Base-by-base conservation (phyloP, 345 rosid genomes). In the Aegle marmelos region DNA sequence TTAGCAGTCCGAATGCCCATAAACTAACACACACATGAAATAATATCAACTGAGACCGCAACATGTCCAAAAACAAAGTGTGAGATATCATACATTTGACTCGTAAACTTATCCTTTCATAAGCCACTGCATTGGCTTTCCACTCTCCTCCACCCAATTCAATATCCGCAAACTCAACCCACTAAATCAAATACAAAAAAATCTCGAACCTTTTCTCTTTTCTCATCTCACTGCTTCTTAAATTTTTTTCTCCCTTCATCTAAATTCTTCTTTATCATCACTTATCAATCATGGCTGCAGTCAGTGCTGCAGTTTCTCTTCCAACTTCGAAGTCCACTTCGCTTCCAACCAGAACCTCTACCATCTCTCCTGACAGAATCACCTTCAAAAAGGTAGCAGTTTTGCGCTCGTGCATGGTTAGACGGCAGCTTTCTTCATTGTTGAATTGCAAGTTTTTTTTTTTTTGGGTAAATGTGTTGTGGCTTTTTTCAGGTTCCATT, bases 241-340 rank as follows among this genome's bases (percentile, higher is more conserved):
- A 53, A 71, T 75, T 68, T 70, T 66, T 37, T 50, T 61, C 79
- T 28, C 34, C 39, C 0, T 66, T 73, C 68, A 50, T 69, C 74
- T 75, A 57, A 58, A 33, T 57, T 11, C 71, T 73, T 74, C 58
- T 24, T 74, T 67, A 27, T 28, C 78, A 7, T 19, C 67, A 36
- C 57, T 62, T 45, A 13, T 25, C 80, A 78, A 54, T 77, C 82
- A 93, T 93, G 98, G 97, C 97, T 80, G 94, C 97, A 74, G 85
- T 92, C 5, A 91, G 89, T 68, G 91, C 98, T 86, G 95, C 97
- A 77, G 98, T 95, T 84, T 87, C 94, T 72, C 82, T 93, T 24
- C 98, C 99, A 45, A 85, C 94, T 50, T 79, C 98, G 79, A 92
- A 92, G 75, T 81, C 99, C 6, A 70, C 91, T 59, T 85, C 92